Evolutionary conservation across 768 basidiomycete genomes (phyloP).

Genomic region (Pholiota microspora): DNA sequence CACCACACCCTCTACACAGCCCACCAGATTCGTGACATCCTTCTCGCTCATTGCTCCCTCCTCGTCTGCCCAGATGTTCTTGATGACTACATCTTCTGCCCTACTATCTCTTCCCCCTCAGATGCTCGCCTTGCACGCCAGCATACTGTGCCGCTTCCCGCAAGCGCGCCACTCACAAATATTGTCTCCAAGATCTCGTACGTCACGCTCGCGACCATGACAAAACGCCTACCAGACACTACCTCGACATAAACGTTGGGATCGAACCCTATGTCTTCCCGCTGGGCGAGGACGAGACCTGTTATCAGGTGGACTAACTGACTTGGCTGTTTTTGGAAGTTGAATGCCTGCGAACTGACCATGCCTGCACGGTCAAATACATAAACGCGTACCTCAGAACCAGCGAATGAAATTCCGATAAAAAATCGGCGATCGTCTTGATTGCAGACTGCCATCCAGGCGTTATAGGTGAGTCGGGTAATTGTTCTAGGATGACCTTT

Average conservation of each 20-base stretch:
- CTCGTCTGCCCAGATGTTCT: conserved; percentile 1
- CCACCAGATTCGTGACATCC: not conserved
- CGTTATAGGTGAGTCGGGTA: not conserved
- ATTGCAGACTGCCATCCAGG: not conserved
- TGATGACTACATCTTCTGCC: not conserved
- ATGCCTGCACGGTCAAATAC: conserved; percentile 6
- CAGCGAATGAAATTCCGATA: conserved; percentile 2
- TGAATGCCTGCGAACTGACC: not conserved
- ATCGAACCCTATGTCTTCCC: not conserved
- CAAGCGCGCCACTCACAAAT: not conserved
- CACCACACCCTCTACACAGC: not conserved
- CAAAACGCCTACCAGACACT: not conserved
- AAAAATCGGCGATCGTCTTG: conserved; percentile 4
- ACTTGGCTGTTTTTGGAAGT: not conserved
- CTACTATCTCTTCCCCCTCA: not conserved
- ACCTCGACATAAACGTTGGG: not conserved
- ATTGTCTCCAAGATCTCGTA: not conserved
- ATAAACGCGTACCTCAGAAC: not conserved
- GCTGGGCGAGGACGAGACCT: not conserved
- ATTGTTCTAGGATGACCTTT: not conserved
- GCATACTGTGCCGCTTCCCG: not conserved
- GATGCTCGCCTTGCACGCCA: not conserved
- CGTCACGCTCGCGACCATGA: not conserved
- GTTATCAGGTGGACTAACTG: conserved; percentile 1
- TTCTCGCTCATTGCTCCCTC: not conserved